Evolutionary conservation across 2,329 filamentous ascomycete genomes (phyloP), one percentile per base, ranked within the genome.

Genomic region (Venturia aucupariae): DNA sequence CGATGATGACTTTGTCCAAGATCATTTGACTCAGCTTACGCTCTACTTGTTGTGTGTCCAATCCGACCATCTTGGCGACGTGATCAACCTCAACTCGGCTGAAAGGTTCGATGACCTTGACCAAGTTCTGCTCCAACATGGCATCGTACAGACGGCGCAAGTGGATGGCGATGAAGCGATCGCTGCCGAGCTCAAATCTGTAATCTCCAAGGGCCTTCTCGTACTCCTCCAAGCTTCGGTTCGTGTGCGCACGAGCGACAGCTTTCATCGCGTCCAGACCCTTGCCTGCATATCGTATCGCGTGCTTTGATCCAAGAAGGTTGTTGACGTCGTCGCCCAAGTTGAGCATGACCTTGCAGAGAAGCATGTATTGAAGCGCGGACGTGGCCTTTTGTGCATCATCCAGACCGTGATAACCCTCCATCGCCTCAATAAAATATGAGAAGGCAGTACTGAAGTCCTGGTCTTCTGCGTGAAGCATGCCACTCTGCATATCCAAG

Each of bases 311-410:
- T 38, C 89, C 86, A 86, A 99, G 91, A 70, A 99, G 85, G 73
- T 89, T 86, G 79, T 93, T 96, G 75, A 99, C 93, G 76, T 99
- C 95, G 80, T 97, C 92, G 69, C 87, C 91, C 48, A 95, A 83
- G 79, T 99, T 99, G 70, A 99, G 84, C 95, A 99, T 99, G 77
- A 99, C 94, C 82, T 99, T 99, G 86, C 94, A 97, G 42, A 99
- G 87, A 64, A 99, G 85, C 94, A 99, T 99, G 82, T 99, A 99
- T 81, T 99, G 94, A 69, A 99, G 82, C 13, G 94, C 92, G 15
- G 93, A 90, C n/a, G 93, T 95, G n/a, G 95, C 94, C 78, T 92
- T 92, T 68, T 83, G 80, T 46, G 87, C 81, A 74, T 96, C 92
- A 70, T 99, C 94, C 76, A 96, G 92, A 59, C 88, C 88, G 78